Evolutionary conservation across 2,329 filamentous ascomycete genomes (phyloP), one percentile per base, ranked within the genome.

Genomic region (Fusarium goolgardi): DNA sequence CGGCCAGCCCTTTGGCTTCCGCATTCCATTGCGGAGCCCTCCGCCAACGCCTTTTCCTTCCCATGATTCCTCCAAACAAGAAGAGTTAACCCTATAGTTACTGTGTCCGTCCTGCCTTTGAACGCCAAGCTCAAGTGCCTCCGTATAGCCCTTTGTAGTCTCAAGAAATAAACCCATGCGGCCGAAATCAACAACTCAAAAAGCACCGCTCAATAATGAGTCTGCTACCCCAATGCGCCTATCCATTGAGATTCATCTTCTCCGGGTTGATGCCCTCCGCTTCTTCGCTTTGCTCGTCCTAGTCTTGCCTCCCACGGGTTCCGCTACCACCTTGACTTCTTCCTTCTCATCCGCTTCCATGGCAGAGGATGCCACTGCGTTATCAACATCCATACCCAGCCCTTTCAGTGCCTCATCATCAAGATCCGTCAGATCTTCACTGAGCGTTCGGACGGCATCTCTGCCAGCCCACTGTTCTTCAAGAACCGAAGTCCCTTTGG

Each of bases 361-460:
- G 21, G 65, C 70, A 35, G 73, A 73, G 4, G 76, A 72, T 35
- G 65, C 59, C 25, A 76, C 75, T 29, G 70, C 71, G 37, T 85
- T 81, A 67, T 85, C 84, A 31, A 87, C 81, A 67, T 86, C 85
- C 49, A 83, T 81, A 34, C 81, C 84, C 34, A 93, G 81, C 34
- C 91, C 92, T 73, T 92, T 90, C 59, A 97, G 83, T 79, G 95
- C 93, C 52, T 96, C 94, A 69, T 97, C 94, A 72, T 97, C 94
- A 76, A 97, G 89, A 75, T 97, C 95, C 58, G 92, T 96, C 23
- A 97, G 84, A 71, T 95, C 92, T 78, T 97, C 94, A 73, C 92
- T 96, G 78, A 95, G 89, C 71, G 81, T 83, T 29, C 85, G 81
- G 35, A 84, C 79, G 1, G 91, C 88, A 56, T 94, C 91, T 34